Evolutionary conservation across 176 grass and related monocot species (phyloP), one percentile per base, ranked within the genome.

Genomic region (Cenchrus americanus): DNA sequence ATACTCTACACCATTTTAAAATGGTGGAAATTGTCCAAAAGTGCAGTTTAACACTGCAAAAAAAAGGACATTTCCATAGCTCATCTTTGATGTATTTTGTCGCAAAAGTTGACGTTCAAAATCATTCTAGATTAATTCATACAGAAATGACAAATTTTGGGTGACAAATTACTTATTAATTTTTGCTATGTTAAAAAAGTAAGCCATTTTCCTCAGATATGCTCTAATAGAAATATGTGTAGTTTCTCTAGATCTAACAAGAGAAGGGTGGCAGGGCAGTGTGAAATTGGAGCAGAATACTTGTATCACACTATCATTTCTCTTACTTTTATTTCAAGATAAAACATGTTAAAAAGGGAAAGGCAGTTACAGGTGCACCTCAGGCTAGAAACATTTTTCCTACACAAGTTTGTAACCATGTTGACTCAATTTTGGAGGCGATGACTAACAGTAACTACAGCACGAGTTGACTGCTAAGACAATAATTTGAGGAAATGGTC

Each of bases 381-480:
- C 17, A 80, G 26, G 81, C 53, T 74, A 80, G 32, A 60, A 68
- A 18, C 23, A 68, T 13, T 53, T 18, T 54, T 15, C 21, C 22
- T 15, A 27, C 30, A 52, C 14, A 21, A 71, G 5, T 71, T 18
- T 52, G 12, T 69, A 60, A 59, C 19, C n/a, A 59, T 9, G 3
- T 46, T 81, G 22, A 17, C 18, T 71, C 41, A 1, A 19, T n/a
- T 32, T 22, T 62, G 24, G 40, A 50, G 46, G 18, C 5, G 15
- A 27, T 42, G 14, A 1, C 12, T 19, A 40, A n/a, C 10, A 63
- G 18, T 13, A 57, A 13, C 41, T 19, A 74, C 17, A 65, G 32
- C n/a, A 53, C 8, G 15, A 69, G 14, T 5, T 34, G 73, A 59
- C 59, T 5, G 13, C 5, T 13, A 50, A 46, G 15, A 70, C 24